Evolutionary conservation across 306 rosid genomes (phyloP), one percentile per base, ranked within the genome.

Genomic region (Albizia julibrissin): DNA sequence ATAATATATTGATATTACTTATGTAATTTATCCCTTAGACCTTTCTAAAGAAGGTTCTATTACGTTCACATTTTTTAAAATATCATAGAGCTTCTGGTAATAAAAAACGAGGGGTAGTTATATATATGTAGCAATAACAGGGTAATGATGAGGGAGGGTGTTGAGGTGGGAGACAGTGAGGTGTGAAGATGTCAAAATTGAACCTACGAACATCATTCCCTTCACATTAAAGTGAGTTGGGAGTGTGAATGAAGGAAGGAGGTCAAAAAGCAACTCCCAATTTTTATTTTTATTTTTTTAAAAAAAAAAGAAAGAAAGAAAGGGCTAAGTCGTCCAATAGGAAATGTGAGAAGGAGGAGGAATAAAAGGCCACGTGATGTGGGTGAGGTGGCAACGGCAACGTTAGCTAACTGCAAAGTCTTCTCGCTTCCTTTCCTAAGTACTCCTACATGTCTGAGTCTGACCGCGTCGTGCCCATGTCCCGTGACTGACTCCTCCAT

Each of bases 341-440:
- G 85, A 1, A 14, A 3, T 14, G 54, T 14, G 19, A 52, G 22
- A 2, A 16, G 56, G 61, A 0, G 61, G 24, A 16, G 10, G 22
- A 54, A 69, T n/a, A 78, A 4, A 69, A 19, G 16, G 58, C 64
- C 82, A 82, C 26, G 82, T 79, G 79, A 54, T 71, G 61, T 75
- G 24, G 44, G 64, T 70, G 76, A 74, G 27, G 78, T n/a, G 49
- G 65, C 31, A 59, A n/a, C 27, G 65, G 0, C 24, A 58, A 24
- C 0, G 14, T 6, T 0, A 49, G 37, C 31, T 76, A 76, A 82
- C 81, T 39, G 80, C 62, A 76, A 64, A 69, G 61, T 13, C 49
- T 33, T 21, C n/a, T 52, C 43, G 1, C n/a, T 16, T 4, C 56
- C 56, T 15, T 49, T 15, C 56, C 56, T 49, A 43, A 46, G 14